Conservation (phyloP, 306 rosid species). For the Morella rubra region DNA sequence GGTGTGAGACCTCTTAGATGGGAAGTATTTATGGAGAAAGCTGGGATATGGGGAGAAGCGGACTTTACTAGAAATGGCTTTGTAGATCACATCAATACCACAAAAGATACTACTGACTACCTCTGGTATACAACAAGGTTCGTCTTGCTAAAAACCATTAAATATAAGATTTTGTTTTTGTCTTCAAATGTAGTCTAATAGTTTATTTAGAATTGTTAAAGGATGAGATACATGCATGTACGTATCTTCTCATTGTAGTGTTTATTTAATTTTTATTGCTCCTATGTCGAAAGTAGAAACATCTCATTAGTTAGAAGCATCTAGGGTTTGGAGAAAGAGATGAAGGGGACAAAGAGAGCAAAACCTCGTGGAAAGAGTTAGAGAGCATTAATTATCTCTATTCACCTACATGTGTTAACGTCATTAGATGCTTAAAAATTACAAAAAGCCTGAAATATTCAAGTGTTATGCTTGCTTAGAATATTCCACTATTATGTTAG, state of each 20-base stretch:
- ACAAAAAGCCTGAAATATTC: no score
- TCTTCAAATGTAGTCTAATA: not conserved
- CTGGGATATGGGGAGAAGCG: constrained; percentile 81
- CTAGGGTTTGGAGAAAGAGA: no score
- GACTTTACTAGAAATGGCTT: constrained; percentile 69
- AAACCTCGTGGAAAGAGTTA: no score
- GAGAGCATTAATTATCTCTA: no score
- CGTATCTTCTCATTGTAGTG: not conserved
- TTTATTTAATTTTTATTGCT: not conserved
- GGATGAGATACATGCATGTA: not conserved
- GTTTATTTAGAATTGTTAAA: constrained; percentile 9
- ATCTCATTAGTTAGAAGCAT: not conserved
- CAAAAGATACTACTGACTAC: constrained; percentile 90
- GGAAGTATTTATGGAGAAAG: constrained; percentile 70
- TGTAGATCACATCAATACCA: constrained; percentile 89
- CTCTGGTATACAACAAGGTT: constrained; percentile 95
- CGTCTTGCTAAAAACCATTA: constrained; percentile 27
- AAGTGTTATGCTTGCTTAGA: no score
- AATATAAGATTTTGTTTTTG: constrained; percentile 1
- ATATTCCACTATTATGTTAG: no score
- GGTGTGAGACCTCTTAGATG: constrained; percentile 51
- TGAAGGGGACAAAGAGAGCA: no score
- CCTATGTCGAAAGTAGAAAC: not conserved
- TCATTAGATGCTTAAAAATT: no score
- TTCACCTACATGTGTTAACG: no score